Base-by-base conservation (phyloP, 2,329 filamentous ascomycete species). In the Fusarium bactridioides region DNA sequence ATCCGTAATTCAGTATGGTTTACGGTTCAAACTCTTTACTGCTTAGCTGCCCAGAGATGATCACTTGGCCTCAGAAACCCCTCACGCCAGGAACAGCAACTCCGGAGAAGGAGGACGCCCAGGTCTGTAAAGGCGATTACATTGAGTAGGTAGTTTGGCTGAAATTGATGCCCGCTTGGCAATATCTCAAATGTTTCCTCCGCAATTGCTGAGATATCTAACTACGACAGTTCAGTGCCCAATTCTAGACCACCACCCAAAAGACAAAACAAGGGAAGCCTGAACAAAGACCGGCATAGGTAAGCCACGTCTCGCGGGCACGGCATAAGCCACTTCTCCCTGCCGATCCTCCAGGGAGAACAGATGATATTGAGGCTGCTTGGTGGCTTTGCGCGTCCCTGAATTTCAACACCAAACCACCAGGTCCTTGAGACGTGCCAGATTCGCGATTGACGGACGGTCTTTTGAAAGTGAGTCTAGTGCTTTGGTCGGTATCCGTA, bases 241-340 rank as follows among this genome's bases (percentile, higher is more conserved):
- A 48, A 75, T 59, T 67, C 56, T 55, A 45, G 66, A 53, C 61
- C 61, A 62, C 54, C 48, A 53, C 48, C 67, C 45, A 74, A 76
- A 56, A 48, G 45, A 57, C 51, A 62, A 71, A 74, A 62, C 64
- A 61, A 61, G 56, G 59, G 53, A 44, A 50, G 50, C 66, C 65
- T 44, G 64, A 68, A 72, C 61, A 56, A 61, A 48, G 61, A 54
- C 71, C 55, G 27, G 45, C 64, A 60, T 40, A 47, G n/a, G 41
- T n/a, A 76, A 76, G 75, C 74, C 74, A 76, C 72, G 74, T 68
- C 74, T 67, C 45, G 41, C 45, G 57, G 65, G 61, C 54, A 58
- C 54, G 37, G 60, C 70, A 63, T 64, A 56, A 69, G 71, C 71
- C 73, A 76, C 62, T 70, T 58, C 56, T 57, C 59, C 47, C 50